Evolutionary conservation across 2,329 filamentous ascomycete species (phyloP).

Genomic region (Trichophyton verrucosum): DNA sequence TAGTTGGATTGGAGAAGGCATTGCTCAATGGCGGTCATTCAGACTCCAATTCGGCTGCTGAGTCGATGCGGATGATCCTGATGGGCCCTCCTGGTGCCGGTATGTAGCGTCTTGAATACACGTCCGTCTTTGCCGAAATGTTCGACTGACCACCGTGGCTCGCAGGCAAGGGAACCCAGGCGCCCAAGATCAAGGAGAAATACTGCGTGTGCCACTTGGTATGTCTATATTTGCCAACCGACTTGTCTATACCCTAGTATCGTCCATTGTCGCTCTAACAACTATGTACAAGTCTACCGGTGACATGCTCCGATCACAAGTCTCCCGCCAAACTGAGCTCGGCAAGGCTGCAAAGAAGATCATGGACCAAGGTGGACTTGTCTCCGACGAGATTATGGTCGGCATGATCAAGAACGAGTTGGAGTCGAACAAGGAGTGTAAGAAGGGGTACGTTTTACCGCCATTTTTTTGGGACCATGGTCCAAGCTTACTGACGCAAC

Average conservation of each 20-base stretch:
- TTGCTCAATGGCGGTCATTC: constrained; percentile 43
- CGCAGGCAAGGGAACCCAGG: constrained; percentile 94
- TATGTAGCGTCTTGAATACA: constrained; percentile 38
- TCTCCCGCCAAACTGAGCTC: constrained; percentile 90
- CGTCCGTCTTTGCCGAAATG: constrained; percentile 4
- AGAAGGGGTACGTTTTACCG: constrained; percentile 61
- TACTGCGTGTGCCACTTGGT: constrained; percentile 96
- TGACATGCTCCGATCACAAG: constrained; percentile 97
- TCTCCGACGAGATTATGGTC: constrained; percentile 98
- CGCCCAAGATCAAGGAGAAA: constrained; percentile 94
- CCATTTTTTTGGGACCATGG: neutral
- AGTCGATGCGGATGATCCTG: constrained; percentile 85
- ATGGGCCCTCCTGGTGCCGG: constrained; percentile 96
- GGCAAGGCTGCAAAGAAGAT: constrained; percentile 99
- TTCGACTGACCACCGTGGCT: constrained; percentile 1
- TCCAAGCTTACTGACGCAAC: neutral
- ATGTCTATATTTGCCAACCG: constrained; percentile 28
- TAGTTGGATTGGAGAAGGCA: constrained; percentile 70
- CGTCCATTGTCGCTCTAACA: neutral
- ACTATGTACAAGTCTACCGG: constrained; percentile 62
- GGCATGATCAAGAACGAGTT: constrained; percentile 99
- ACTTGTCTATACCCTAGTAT: neutral
- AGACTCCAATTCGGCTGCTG: constrained; percentile 38
- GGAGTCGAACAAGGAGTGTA: constrained; percentile 86
- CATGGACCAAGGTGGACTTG: constrained; percentile 95